Conservation (phyloP, 345 rosid species). For the Sonneratia alba region DNA sequence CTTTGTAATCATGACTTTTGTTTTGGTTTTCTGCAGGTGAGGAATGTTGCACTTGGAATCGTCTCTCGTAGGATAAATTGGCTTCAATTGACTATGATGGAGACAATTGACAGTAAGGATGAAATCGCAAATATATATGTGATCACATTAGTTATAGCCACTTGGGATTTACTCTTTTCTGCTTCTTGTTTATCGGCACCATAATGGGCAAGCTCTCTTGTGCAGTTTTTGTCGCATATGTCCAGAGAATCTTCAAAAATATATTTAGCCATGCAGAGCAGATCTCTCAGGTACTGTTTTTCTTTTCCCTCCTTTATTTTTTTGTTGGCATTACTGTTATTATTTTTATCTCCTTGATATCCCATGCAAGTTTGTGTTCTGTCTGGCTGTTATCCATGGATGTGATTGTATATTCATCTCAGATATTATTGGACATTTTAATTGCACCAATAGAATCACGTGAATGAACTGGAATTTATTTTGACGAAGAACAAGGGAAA, state of each 20-base stretch:
- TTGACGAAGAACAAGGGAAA: background rate
- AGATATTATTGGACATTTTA: background rate
- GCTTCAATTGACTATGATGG: constrained; percentile 65
- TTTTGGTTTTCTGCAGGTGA: constrained; percentile 37
- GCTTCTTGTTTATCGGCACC: constrained; percentile 1
- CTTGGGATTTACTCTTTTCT: background rate
- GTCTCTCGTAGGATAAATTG: constrained; percentile 90
- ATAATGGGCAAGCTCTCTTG: background rate
- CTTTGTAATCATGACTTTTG: background rate
- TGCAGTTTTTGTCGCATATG: constrained; percentile 76
- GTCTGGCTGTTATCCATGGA: background rate
- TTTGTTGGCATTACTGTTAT: background rate
- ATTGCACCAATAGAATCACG: background rate
- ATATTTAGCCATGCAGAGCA: constrained; percentile 88
- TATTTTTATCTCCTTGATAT: background rate
- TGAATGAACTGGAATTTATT: background rate
- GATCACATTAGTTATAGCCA: background rate
- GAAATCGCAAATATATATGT: background rate
- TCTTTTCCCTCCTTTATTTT: constrained; percentile 1
- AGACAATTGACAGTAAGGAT: constrained; percentile 70
- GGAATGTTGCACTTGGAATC: constrained; percentile 77
- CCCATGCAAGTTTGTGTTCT: background rate
- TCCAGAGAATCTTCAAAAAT: constrained; percentile 82
- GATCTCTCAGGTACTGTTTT: constrained; percentile 70
- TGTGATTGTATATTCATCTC: background rate